phyloP scores from a whole-genome alignment of 1,284 basidiomycete genomes.

The Cryptococcus hybrid region DNA sequence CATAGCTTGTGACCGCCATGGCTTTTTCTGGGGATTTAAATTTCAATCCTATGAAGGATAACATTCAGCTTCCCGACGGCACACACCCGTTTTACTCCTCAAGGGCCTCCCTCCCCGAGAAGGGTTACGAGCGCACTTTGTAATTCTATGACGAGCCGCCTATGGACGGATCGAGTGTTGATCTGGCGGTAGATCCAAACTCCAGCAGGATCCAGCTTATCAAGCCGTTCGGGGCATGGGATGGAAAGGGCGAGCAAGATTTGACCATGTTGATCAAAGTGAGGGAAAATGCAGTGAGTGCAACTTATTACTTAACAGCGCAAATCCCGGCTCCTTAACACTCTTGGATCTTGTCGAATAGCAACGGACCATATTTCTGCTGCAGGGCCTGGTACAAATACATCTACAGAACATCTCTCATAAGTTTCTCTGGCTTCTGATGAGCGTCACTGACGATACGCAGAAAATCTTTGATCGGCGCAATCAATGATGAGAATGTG shows the following conservation, averaged over 20 bases:
- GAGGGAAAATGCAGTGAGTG: slow-evolving; percentile 52
- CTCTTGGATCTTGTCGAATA: too few relatives aligned
- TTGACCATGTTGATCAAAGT: slow-evolving; percentile 78
- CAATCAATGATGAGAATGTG: background rate
- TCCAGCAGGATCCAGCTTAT: slow-evolving; percentile 86
- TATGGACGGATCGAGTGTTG: slow-evolving; percentile 69
- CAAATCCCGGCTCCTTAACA: slow-evolving; percentile 58
- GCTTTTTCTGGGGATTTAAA: slow-evolving; percentile 92
- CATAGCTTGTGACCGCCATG: slow-evolving; percentile 53
- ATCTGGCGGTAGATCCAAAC: slow-evolving; percentile 73
- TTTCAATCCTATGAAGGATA: slow-evolving; percentile 88
- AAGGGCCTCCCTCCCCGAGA: slow-evolving; percentile 73
- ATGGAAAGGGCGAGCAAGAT: slow-evolving; percentile 68
- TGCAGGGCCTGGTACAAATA: slow-evolving; percentile 96
- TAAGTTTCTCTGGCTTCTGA: too few relatives aligned
- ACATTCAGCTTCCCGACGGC: slow-evolving; percentile 71
- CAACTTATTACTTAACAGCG: too few relatives aligned
- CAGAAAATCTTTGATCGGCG: slow-evolving; percentile 72
- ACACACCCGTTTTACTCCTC: slow-evolving; percentile 71
- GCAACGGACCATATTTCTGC: slow-evolving; percentile 96
- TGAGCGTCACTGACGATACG: too few relatives aligned
- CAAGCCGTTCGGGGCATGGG: slow-evolving; percentile 80
- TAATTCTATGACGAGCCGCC: slow-evolving; percentile 70
- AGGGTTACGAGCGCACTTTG: slow-evolving; percentile 96
- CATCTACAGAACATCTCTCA: slow-evolving; percentile 90